Evolutionary conservation across 768 basidiomycete species (phyloP).

Genomic region (Russula dissimulans): DNA sequence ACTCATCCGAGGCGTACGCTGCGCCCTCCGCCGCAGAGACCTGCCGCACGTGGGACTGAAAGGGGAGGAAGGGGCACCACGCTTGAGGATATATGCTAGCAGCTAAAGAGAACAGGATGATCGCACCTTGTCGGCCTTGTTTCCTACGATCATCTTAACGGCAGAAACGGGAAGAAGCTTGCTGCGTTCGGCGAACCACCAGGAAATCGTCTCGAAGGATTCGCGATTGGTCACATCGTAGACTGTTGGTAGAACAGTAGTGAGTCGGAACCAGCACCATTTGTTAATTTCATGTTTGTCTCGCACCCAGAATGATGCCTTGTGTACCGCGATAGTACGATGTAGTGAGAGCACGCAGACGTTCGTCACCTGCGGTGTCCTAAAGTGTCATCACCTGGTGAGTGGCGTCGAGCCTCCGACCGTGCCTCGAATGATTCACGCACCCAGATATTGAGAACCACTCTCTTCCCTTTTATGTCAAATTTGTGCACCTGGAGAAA

Average conservation of each 20-base stretch:
- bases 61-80: background rate
- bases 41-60: constrained; percentile 77
- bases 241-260: constrained; percentile 37
- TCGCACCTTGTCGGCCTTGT: constrained; percentile 84
- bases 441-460: constrained; percentile 96
- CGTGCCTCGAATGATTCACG: constrained; percentile 21
- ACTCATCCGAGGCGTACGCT: constrained; percentile 75
- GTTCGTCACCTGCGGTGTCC: constrained; percentile 95
- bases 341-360: constrained; percentile 88
- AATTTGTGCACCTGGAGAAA: constrained; percentile 65
- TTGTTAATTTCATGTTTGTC: too few relatives aligned
- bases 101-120: background rate
- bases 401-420: background rate
- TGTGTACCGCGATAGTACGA: constrained; percentile 90
- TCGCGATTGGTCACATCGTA: constrained; percentile 92
- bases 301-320: constrained; percentile 62
- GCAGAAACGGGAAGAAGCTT: constrained; percentile 79
- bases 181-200: constrained; percentile 89
- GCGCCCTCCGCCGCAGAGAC: constrained; percentile 71
- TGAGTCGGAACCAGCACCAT: too few relatives aligned
- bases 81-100: too few relatives aligned
- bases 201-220: constrained; percentile 83
- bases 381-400: constrained; percentile 23
- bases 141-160: constrained; percentile 89
- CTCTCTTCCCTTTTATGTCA: constrained; percentile 70